A percentile compares a stretch with the other conserved stretches of the same genome.
These are phyloP conservation scores for Stephania japonica DNA, from an alignment of 164 flowering plant species.

Conservation along the genomic window DNA sequence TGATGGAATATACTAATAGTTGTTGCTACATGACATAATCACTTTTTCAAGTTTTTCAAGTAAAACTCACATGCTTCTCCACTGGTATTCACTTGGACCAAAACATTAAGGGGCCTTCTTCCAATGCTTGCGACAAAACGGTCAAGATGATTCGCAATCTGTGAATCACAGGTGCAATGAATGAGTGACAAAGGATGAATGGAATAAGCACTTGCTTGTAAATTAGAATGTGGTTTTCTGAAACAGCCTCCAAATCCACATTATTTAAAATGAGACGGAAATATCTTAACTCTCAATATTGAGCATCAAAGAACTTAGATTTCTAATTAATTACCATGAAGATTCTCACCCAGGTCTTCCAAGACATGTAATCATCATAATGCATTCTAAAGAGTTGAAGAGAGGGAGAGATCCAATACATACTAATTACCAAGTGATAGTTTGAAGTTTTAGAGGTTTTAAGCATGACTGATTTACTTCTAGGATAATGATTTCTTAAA, in stretches of 20 bases:
- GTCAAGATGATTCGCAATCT: conserved; percentile 84
- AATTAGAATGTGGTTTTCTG: no score
- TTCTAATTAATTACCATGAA: neutral
- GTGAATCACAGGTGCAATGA: conserved; percentile 15
- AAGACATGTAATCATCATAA: no score
- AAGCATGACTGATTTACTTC: no score
- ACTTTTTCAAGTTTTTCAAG: conserved; percentile 16
- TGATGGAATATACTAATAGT: neutral
- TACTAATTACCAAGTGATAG: no score
- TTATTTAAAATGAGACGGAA: no score
- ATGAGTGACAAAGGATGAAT: conserved; percentile 1
- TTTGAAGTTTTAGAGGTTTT: no score
- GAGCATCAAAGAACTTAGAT: neutral
- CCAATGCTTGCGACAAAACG: conserved; percentile 58
- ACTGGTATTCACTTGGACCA: conserved; percentile 95
- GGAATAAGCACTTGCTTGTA: neutral
- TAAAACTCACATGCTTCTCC: conserved; percentile 77
- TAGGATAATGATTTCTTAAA: no score
- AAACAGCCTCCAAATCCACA: no score
- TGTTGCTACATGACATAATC: neutral
- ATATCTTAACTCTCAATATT: neutral
- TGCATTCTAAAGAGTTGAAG: no score
- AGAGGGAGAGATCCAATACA: no score
- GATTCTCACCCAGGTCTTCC: neutral
- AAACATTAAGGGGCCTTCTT: conserved; percentile 76